Base-by-base conservation (phyloP, 2,329 filamentous ascomycete genomes). In the Microsporum audouinii region DNA sequence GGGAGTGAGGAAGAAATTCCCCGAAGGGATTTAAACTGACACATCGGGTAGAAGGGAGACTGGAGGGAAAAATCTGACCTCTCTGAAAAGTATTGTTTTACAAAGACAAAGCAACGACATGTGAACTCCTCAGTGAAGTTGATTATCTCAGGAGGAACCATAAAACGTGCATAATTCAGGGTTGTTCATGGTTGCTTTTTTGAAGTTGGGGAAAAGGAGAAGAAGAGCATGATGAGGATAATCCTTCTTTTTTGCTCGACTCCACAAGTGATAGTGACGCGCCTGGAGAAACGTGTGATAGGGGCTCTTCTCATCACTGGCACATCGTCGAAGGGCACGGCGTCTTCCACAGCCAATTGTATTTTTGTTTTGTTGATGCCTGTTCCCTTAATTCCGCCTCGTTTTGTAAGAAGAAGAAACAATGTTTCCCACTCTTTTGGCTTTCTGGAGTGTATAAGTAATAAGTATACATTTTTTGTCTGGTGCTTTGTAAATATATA, bases 151-250 rank as follows among this genome's bases (percentile, higher is more conserved):
- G 33, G 36, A 34, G 14, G 2, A 55, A 38, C 31, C 33, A 36
- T 36, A 53, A 36, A 55, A 36, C 23, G n/a, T 55, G 33, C 51
- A 34, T 36, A 34, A 55, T 38, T 53, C 51, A 55, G 14, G 51
- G 51, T 55, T 38, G 31, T 55, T 17, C 51, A 55, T 55, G 45
- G 45, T 51, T 51, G 45, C 45, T 51, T 51, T 51, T 55, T 34
- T 55, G 17, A 55, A 55, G 51, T 55, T 55, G 33, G 33, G 51
- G 51, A 36, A 55, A 49, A 36, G 33, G 51, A 55, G 33, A 36
- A n/a, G 29, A 17, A 33, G 4, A 31, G 31, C 14, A 33, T 36
- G 31, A 29, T 31, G 51, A 34, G 3, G 51, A 55, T 36, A 31
- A 55, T 55, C 51, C 29, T 47, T 29, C 45, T 51, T 27, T 4